Base-by-base conservation (phyloP, 202 grass and related monocot genomes). In the Panicum hallii region DNA sequence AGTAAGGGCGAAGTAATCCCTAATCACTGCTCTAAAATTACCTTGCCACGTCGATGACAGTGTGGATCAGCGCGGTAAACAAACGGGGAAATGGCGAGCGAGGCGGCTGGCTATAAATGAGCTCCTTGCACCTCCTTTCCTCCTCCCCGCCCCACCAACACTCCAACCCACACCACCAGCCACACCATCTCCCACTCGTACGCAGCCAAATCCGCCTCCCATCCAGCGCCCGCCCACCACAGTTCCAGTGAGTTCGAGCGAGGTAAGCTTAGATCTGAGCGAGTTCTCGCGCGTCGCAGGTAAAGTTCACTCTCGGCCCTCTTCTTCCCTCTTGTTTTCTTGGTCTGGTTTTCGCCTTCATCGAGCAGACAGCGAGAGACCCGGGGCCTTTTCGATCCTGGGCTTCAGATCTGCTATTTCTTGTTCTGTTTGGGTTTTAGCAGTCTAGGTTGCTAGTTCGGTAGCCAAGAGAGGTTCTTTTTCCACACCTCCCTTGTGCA, bases 211-310 rank as follows among this genome's bases (percentile, higher is more conserved):
- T 41, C 78, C 73, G 11, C 61, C 36, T 46, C 69, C 86, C 19
- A 13, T 20, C 77, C 77, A 71, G 34, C 32, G 8, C 47, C 76
- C 49, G 48, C n/a, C 80, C 74, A 58, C 46, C 50, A 55, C 36
- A 77, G 1, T 42, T 50, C 58, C 5, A 34, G 85, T 58, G 81
- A 91, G 89, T 40, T 88, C 19, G 77, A 91, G 89, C 85, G 89
- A 87, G 89, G 76, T 87, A 84, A 87, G 81, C 67, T 44, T 88
- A 91, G 85, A 91, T 88, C 89, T 84, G 85, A 88, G 85, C 77
- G 85, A 91, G 63, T 88, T 72, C 81, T 77, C 63, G 78, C 85
- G n/a, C 75, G 46, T 7, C 9, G 71, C 61, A 91, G 89, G 89
- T 91, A 88, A 87, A 84, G 57, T 88, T 72, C 17, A 36, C 61